These are phyloP conservation scores for Pulveroboletus ravenelii DNA, from an alignment of 768 basidiomycete genomes.

Conservation along the genomic window DNA sequence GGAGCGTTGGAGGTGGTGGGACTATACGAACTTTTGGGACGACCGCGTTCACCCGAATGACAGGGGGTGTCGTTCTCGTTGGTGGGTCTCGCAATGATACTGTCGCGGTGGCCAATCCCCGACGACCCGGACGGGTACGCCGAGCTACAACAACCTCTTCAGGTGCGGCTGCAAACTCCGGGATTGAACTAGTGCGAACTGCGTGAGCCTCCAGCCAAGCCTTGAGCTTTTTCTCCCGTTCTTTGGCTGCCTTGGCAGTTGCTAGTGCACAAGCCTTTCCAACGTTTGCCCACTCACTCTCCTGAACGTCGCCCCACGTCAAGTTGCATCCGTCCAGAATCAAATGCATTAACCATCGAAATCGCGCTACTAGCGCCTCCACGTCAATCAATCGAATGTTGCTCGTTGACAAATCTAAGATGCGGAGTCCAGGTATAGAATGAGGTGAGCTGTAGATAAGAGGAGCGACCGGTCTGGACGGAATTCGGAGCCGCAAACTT, in stretches of 20 bases:
- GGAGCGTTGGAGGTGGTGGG: constrained; percentile 48
- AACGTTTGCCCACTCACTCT: constrained; percentile 55
- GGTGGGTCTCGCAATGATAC: constrained; percentile 49
- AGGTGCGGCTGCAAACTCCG: not conserved
- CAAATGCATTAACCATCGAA: constrained; percentile 54
- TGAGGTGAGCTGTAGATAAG: constrained; percentile 32
- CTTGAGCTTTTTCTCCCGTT: constrained; percentile 60
- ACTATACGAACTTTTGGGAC: constrained; percentile 49
- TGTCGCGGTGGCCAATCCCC: constrained; percentile 61
- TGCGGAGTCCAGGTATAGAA: constrained; percentile 42
- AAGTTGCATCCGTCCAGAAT: constrained; percentile 65
- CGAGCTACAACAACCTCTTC: constrained; percentile 6
- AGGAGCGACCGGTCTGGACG: constrained; percentile 52
- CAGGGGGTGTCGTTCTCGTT: constrained; percentile 14
- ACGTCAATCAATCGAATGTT: constrained; percentile 50
- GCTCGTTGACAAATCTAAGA: constrained; percentile 77
- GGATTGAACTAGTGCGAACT: not conserved
- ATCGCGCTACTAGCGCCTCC: constrained; percentile 48
- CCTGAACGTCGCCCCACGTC: constrained; percentile 46
- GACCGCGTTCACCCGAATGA: constrained; percentile 2
- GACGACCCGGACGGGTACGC: constrained; percentile 43
- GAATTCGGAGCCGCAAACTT: constrained; percentile 67
- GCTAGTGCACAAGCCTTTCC: constrained; percentile 59
- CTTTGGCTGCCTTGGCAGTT: constrained; percentile 57
- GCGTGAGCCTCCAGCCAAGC: constrained; percentile 41